phyloP scores from a whole-genome alignment of 192 early-diverging fungal species.

The Podila epicladia region DNA sequence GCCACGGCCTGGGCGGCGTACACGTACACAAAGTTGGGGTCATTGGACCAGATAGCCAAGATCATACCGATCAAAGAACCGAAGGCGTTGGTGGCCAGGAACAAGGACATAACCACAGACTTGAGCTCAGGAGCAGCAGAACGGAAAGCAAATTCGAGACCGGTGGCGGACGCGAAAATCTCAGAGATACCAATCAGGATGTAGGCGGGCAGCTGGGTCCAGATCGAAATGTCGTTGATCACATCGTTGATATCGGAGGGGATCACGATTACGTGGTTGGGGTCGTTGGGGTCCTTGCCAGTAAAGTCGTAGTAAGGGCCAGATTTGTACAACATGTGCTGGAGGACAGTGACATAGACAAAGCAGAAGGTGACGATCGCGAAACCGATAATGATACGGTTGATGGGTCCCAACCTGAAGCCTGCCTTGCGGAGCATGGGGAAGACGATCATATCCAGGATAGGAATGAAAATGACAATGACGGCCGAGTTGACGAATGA shows the following conservation, averaged over 20 bases:
- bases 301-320: constrained; percentile 62
- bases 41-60: constrained; percentile 62
- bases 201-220: constrained; percentile 66
- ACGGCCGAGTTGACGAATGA: constrained; percentile 59
- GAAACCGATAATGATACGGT: constrained; percentile 70
- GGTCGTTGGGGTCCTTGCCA: constrained; percentile 48
- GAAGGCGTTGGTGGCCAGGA: constrained; percentile 69
- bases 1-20: constrained; percentile 63
- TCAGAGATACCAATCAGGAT: constrained; percentile 66
- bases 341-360: constrained; percentile 65
- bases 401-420: constrained; percentile 64
- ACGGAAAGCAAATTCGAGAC: constrained; percentile 72
- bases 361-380: constrained; percentile 65
- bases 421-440: constrained; percentile 66
- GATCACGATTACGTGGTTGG: constrained; percentile 1
- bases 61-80: constrained; percentile 70
- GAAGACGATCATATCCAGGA: constrained; percentile 67
- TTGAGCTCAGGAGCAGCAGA: constrained; percentile 69
- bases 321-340: constrained; percentile 66
- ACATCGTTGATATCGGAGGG: neutral
- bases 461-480: constrained; percentile 66
- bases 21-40: constrained; percentile 68
- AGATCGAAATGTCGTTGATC: constrained; percentile 65
- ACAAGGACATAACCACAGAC: constrained; percentile 72
- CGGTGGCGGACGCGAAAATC: constrained; percentile 70